A percentile compares a stretch with the other conserved stretches of the same genome.
Evolutionary conservation across 306 rosid genomes (phyloP).

Genomic region (Medicago lupulina): DNA sequence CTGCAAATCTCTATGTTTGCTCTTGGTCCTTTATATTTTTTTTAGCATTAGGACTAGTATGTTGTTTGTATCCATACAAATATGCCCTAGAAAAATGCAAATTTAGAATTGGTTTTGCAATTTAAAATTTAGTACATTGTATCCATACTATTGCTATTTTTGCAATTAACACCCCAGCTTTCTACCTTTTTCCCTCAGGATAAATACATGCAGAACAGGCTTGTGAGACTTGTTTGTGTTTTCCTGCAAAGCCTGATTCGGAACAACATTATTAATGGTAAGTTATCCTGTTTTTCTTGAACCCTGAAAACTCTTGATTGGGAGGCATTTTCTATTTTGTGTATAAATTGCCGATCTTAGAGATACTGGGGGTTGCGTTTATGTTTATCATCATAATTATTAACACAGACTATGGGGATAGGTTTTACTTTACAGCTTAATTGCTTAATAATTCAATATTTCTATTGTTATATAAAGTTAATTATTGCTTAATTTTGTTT

Average conservation of each 20-base stretch:
- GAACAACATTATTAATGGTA: constrained; percentile 91
- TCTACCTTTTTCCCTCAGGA: constrained; percentile 62
- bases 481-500: too few relatives aligned
- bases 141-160: not conserved
- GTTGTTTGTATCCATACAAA: constrained; percentile 1
- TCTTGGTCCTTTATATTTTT: not conserved
- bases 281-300: constrained; percentile 44
- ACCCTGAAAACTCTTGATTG: constrained; percentile 19
- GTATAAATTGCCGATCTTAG: not conserved
- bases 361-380: constrained; percentile 17
- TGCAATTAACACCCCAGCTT: constrained; percentile 19
- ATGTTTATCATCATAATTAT: not conserved
- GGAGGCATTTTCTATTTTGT: constrained; percentile 20
- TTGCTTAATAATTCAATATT: too few relatives aligned
- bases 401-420: not conserved
- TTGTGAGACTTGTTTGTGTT: constrained; percentile 96
- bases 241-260: constrained; percentile 97
- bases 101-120: not conserved
- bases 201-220: constrained; percentile 99
- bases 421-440: not conserved
- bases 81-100: constrained; percentile 7
- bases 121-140: not conserved
- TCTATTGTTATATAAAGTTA: too few relatives aligned
- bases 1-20: constrained; percentile 1
- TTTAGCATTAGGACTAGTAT: not conserved